Evolutionary conservation across 2,329 filamentous ascomycete species (phyloP).

Genomic region (Shiraia sp.): DNA sequence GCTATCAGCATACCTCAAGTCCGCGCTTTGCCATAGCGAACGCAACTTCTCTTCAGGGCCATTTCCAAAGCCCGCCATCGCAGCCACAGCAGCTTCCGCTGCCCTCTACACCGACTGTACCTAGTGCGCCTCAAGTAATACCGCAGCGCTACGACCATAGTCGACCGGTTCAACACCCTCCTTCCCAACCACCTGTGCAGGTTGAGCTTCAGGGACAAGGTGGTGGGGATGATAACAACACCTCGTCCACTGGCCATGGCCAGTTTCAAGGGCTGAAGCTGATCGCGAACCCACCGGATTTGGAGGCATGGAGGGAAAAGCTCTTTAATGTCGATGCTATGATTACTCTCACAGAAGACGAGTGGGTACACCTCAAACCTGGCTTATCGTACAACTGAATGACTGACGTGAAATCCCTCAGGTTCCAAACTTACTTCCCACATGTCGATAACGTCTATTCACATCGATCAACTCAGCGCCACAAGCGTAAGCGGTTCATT

Average conservation of each 20-base stretch:
- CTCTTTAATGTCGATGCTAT: slow-evolving; percentile 76
- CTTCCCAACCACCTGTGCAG: slow-evolving; percentile 16
- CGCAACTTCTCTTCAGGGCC: slow-evolving; percentile 17
- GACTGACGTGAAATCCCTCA: slow-evolving; percentile 38
- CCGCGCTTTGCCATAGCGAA: slow-evolving; percentile 28
- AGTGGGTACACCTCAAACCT: slow-evolving; percentile 55
- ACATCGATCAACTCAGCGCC: slow-evolving; percentile 77
- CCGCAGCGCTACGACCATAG: slow-evolving; percentile 14
- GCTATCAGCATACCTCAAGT: slow-evolving; percentile 30
- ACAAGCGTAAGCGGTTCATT: slow-evolving; percentile 81
- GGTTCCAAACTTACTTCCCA: slow-evolving; percentile 79
- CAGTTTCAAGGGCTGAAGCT: slow-evolving; percentile 59
- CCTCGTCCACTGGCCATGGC: slow-evolving; percentile 52
- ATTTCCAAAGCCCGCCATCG: slow-evolving; percentile 18
- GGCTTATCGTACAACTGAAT: neutral
- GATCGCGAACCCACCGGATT: slow-evolving; percentile 67
- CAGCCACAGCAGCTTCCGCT: slow-evolving; percentile 22
- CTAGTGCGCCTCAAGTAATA: slow-evolving; percentile 13
- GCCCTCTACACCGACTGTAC: slow-evolving; percentile 15
- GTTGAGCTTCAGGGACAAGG: slow-evolving; percentile 8
- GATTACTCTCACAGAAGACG: slow-evolving; percentile 72
- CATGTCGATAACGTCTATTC: slow-evolving; percentile 86
- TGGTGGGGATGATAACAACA: slow-evolving; percentile 27
- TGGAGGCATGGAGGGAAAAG: slow-evolving; percentile 70
- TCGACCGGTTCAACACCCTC: slow-evolving; percentile 11